Conservation (phyloP, 1,284 basidiomycete species). For the Hemileia vastatrix region DNA sequence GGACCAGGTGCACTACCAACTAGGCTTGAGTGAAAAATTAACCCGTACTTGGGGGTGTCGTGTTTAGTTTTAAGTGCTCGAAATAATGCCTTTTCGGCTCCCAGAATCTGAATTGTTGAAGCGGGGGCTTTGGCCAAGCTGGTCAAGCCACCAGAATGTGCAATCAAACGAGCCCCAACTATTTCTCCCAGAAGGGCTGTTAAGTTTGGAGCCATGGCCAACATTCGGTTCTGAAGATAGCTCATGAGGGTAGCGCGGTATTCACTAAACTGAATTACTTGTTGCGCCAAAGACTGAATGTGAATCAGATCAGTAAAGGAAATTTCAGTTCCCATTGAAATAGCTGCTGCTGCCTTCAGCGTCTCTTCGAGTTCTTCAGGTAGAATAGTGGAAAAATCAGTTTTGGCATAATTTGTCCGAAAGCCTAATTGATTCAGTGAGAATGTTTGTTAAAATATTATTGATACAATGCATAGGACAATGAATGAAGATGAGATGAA, state of each 20-base stretch:
- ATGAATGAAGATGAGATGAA: neutral
- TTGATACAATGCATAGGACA: neutral
- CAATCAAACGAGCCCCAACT: conserved; percentile 89
- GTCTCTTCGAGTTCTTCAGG: conserved; percentile 90
- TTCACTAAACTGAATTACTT: conserved; percentile 87
- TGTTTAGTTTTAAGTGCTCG: conserved; percentile 97
- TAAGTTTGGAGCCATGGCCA: conserved; percentile 90
- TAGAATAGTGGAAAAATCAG: conserved; percentile 76
- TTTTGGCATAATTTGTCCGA: conserved; percentile 78
- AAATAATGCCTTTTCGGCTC: conserved; percentile 97
- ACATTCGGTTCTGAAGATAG: conserved; percentile 95
- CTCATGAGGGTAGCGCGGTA: conserved; percentile 89
- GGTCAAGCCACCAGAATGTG: conserved; percentile 88
- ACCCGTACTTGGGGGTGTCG: conserved; percentile 95
- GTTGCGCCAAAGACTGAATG: conserved; percentile 90
- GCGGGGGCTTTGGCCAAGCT: conserved; percentile 94
- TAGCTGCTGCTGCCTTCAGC: conserved; percentile 82
- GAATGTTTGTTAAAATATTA: neutral
- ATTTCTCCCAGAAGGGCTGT: conserved; percentile 93
- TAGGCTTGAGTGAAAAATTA: conserved; percentile 86
- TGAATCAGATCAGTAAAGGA: conserved; percentile 89
- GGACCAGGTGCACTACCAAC: conserved; percentile 96
- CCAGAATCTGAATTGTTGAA: conserved; percentile 94
- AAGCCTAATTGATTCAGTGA: conserved; percentile 32
- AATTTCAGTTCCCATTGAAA: conserved; percentile 98